Conservation (phyloP, 2,329 filamentous ascomycete species). For the Lizonia empirigonia region DNA sequence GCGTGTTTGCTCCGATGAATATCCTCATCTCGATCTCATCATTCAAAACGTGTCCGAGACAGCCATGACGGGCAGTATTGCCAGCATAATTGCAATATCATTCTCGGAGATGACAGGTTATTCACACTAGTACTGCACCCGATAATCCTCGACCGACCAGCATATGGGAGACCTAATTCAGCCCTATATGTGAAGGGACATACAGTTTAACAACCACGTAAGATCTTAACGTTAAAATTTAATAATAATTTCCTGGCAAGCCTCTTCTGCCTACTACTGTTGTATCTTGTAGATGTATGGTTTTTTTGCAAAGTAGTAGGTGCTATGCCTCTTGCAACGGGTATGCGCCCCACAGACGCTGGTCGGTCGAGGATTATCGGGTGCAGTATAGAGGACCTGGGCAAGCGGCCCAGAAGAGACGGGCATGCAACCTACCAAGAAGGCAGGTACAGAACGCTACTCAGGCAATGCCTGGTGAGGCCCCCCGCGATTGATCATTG, state of each 20-base stretch:
- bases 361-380: too few species aligned
- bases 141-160: too few species aligned
- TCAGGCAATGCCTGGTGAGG: conserved; percentile 13
- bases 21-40: neutral
- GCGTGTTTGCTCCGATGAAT: neutral
- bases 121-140: conserved; percentile 2
- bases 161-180: too few species aligned
- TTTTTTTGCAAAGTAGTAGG: too few species aligned
- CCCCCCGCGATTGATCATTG: conserved; percentile 7
- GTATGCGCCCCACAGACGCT: too few species aligned
- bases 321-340: too few species aligned
- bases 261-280: too few species aligned
- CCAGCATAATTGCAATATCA: conserved; percentile 4
- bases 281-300: too few species aligned
- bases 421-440: neutral
- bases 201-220: too few species aligned
- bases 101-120: conserved; percentile 12
- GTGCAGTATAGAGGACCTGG: neutral
- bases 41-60: conserved; percentile 14
- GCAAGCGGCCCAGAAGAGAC: conserved; percentile 2
- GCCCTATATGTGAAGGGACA: too few species aligned
- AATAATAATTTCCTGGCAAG: too few species aligned
- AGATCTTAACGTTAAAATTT: too few species aligned
- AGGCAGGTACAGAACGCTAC: conserved; percentile 1
- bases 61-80: conserved; percentile 4